Base-by-base conservation (phyloP, 352 stramenopile genomes). In the Thraustotheca clavata region DNA sequence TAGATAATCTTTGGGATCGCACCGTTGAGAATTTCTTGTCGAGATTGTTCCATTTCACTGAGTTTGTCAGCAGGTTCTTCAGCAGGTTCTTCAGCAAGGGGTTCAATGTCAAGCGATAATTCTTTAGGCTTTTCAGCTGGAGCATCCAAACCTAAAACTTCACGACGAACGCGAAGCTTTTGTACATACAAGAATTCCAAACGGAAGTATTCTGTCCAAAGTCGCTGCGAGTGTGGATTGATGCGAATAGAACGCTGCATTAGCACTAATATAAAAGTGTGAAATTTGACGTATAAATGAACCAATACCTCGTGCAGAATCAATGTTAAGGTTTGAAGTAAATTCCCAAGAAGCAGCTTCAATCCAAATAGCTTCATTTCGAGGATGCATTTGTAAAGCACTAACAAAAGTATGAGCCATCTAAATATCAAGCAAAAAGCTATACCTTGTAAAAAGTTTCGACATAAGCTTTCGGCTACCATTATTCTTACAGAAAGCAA, bases 201-300 rank as follows among this genome's bases (percentile, higher is more conserved):
- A 31, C 87, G 80, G 55, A 96, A 96, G 68, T 96, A 96, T 73
- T 96, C 87, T 34, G 88, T 71, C 88, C 88, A 96, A 34, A 96
- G 79, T 47, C 86, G 87, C 49, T 80, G 75, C 57, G 82, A 76
- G 62, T 83, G 68, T 29, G 77, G 77, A 68, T 95, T 96, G 50
- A 96, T 87, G 36, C 88, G 84, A 59, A 96, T 91, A n/a, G 84
- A 88, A n/a, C 88, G 83, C 72, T 96, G 88, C 87, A 96, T 89
- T 50, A 96, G 80, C 63, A 93, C 63, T 67, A 67, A n/a, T 4
- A 60, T 24, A 22, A 7, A 3, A 27, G 4, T 49, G 32, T 22
- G 9, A 32, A 29, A 59, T 18, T 8, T 35, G 48, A 33, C 22
- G 24, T 24, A 20, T 18, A 24, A 7, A 0, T 1, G 14, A 40